Evolutionary conservation across 495 filamentous ascomycete genomes (phyloP), one percentile per base, ranked within the genome.

Genomic region (Glonium stellatum): DNA sequence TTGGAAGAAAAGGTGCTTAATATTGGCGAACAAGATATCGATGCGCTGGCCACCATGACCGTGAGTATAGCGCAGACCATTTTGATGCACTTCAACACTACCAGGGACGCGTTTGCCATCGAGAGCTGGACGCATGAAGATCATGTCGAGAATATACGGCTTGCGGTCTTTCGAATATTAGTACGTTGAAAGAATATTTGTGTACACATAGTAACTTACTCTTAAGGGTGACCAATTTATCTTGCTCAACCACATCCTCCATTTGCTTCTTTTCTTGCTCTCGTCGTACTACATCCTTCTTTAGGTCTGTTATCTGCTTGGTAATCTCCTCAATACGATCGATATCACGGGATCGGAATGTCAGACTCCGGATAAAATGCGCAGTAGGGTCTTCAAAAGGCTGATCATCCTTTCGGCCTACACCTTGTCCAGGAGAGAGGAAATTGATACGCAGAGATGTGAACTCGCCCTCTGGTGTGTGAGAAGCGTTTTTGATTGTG

Each of bases 181-280:
- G 62, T 41, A 57, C 15, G 12, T 22, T n/a, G n/a, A 37, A 15
- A 8, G 19, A 21, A 3, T n/a, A n/a, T n/a, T n/a, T n/a, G 5
- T 12, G 23, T 21, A 31, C 15, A 48, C 19, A 11, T 18, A 15
- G 27, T 18, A 39, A 58, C 65, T 58, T 41, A 64, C 60, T 70
- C 59, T 70, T 73, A 19, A 73, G 88, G 74, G 96, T 91, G 63
- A 92, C 74, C 19, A 99, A 83, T 76, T 97, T 97, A 65, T 97
- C 95, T 72, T 97, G 95, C 72, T 97, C 95, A 4, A 99, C 90
- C n/a, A 99, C 95, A 78, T 97, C 95, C 70, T 97, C 95, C 87
- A 99, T 84, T 65, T 99, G 92, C 72, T 99, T 99, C 80, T 96
- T 96, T 72, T 99, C 93, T 69, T 97, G 90, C 70, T 97, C 95